Conservation (phyloP, 2,329 filamentous ascomycete genomes). For the Nigrospora osmanthi region DNA sequence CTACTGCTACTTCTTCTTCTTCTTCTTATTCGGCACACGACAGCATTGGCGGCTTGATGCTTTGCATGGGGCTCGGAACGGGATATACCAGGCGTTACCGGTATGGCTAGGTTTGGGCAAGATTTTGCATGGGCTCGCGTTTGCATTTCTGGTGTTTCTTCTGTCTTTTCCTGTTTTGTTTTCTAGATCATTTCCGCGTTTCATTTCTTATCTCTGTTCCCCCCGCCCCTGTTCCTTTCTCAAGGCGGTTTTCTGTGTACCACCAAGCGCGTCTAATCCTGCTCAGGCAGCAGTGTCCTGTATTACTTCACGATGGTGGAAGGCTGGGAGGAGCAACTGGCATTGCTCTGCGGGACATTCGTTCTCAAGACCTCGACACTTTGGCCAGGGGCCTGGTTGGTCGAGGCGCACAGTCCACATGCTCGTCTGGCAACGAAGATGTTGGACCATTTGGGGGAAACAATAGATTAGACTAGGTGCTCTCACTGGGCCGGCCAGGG, state of each 20-base stretch:
- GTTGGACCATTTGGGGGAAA: too few relatives aligned
- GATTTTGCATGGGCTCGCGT: constrained; percentile 9
- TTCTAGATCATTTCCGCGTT: constrained; percentile 3
- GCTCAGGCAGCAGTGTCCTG: constrained; percentile 12
- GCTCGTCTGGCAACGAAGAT: too few relatives aligned
- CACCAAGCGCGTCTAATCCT: constrained; percentile 8
- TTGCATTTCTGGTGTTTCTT: constrained; percentile 6
- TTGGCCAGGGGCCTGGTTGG: too few relatives aligned
- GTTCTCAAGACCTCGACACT: background rate
- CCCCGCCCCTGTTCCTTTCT: background rate
- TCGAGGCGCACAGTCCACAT: too few relatives aligned
- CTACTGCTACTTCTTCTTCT: too few relatives aligned
- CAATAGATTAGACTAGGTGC: too few relatives aligned
- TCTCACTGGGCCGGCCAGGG: too few relatives aligned
- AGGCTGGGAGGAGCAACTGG: constrained; percentile 8
- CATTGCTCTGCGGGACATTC: constrained; percentile 6
- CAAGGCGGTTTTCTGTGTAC: constrained; percentile 5
- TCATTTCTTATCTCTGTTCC: constrained; percentile 3
- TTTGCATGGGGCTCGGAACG: constrained; percentile 11
- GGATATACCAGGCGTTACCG: constrained; percentile 25
- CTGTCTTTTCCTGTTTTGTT: constrained; percentile 2
- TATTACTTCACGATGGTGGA: constrained; percentile 7
- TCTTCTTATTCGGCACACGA: constrained; percentile 8
- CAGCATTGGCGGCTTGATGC: constrained; percentile 1
- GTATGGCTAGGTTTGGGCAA: constrained; percentile 12